These are phyloP conservation scores for Microbotryum silenes-acaulis DNA, from an alignment of 1,284 basidiomycete species.

Conservation along the genomic window DNA sequence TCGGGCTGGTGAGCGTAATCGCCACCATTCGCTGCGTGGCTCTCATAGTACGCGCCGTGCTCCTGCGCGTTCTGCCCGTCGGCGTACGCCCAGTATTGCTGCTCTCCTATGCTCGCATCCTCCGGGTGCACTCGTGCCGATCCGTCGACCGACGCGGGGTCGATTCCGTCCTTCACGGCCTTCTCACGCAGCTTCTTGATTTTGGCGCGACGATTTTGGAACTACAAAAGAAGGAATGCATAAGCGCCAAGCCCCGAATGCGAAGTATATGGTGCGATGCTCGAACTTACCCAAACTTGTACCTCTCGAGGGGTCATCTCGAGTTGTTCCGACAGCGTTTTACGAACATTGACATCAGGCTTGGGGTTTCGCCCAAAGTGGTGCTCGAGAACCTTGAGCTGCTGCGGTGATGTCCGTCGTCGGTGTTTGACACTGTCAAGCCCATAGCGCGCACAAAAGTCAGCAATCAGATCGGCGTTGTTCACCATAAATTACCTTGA, in stretches of 20 bases:
- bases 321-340: constrained; percentile 67
- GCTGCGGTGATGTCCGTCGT: constrained; percentile 35
- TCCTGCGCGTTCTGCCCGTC: background rate
- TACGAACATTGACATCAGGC: constrained; percentile 71
- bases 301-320: constrained; percentile 87
- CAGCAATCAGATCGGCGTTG: no score
- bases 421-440: constrained; percentile 36
- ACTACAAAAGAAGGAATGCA: constrained; percentile 23
- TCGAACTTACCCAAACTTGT: constrained; percentile 55
- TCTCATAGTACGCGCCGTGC: background rate
- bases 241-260: constrained; percentile 3
- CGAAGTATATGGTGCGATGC: background rate
- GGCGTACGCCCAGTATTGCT: background rate
- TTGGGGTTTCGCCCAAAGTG: constrained; percentile 80
- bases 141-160: background rate
- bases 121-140: background rate
- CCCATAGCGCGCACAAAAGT: no score
- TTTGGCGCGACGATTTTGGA: constrained; percentile 40
- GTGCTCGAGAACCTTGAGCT: constrained; percentile 59
- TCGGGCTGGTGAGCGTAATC: background rate
- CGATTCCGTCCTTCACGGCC: constrained; percentile 13
- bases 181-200: constrained; percentile 35
- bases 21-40: background rate
- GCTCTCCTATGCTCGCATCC: background rate
- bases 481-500: no score